Conservation (phyloP, 176 grass and related monocot species). For the Triticum timopheevii region DNA sequence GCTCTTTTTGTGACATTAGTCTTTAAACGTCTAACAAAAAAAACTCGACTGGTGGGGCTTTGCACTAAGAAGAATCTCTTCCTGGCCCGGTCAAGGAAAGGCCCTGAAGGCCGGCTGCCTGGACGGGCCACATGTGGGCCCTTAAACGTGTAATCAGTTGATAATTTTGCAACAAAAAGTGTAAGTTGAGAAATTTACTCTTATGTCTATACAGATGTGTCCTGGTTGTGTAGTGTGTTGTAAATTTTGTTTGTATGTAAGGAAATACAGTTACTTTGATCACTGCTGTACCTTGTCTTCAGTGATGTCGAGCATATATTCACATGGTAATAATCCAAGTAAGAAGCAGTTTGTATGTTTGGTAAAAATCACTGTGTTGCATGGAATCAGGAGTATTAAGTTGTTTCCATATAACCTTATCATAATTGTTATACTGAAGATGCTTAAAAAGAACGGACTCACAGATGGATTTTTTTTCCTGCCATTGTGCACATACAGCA, state of each 20-base stretch:
- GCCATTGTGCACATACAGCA: background rate
- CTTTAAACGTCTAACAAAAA: too few species aligned
- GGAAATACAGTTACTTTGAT: too few species aligned
- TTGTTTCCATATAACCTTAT: background rate
- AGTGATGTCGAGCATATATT: background rate
- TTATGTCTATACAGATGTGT: background rate
- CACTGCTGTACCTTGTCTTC: too few species aligned
- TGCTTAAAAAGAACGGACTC: background rate
- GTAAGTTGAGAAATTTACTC: background rate
- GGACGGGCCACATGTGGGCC: background rate
- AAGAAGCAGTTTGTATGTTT: background rate
- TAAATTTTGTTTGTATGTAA: too few species aligned
- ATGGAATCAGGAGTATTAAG: background rate
- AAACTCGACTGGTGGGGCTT: too few species aligned
- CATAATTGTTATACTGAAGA: background rate
- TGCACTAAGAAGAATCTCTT: background rate
- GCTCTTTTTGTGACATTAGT: background rate
- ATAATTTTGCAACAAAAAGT: background rate
- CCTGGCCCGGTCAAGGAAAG: background rate
- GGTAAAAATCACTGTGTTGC: background rate
- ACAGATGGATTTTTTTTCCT: background rate
- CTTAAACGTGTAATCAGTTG: background rate
- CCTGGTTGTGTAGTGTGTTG: background rate
- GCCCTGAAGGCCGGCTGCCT: too few species aligned
- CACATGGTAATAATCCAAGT: background rate